Percentiles rank a stretch among this genome's conserved stretches.
Conservation (phyloP, 495 filamentous ascomycete species). For the Cercophora scortea region DNA sequence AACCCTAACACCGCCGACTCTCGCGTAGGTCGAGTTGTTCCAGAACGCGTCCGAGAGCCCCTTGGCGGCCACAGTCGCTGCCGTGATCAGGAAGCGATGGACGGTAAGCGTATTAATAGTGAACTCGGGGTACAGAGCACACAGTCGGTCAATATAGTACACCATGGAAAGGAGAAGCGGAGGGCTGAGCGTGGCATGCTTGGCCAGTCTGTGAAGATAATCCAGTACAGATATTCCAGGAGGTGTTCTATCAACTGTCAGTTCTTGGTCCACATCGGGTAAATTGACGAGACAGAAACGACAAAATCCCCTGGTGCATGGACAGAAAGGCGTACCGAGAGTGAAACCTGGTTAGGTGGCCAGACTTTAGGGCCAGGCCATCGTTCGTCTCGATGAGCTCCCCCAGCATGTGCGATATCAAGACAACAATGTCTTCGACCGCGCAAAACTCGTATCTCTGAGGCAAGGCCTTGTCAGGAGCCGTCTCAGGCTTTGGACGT, state of each 20-base stretch:
- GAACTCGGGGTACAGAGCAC: constrained; percentile 83
- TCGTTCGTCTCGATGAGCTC: constrained; percentile 93
- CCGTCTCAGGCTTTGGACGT: constrained; percentile 35
- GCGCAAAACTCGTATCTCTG: constrained; percentile 68
- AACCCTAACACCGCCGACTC: constrained; percentile 84
- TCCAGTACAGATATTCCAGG: constrained; percentile 90
- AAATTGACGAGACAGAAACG: too few relatives aligned
- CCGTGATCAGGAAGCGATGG: constrained; percentile 92
- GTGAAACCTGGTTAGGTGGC: constrained; percentile 86
- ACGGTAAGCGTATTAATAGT: constrained; percentile 92
- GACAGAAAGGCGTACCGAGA: constrained; percentile 55
- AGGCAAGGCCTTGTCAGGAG: constrained; percentile 61
- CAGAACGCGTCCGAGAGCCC: constrained; percentile 94
- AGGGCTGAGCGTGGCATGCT: constrained; percentile 86
- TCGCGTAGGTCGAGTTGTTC: constrained; percentile 93
- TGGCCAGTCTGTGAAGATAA: constrained; percentile 85
- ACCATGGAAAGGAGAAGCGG: constrained; percentile 99
- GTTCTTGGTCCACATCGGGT: not conserved
- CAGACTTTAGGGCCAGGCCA: constrained; percentile 72
- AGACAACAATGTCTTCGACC: constrained; percentile 72
- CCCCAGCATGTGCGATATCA: constrained; percentile 92
- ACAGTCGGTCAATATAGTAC: constrained; percentile 96
- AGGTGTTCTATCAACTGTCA: constrained; percentile 54
- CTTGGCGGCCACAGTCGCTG: constrained; percentile 91
- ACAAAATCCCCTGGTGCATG: not conserved